Conservation (phyloP, 2,329 filamentous ascomycete genomes). For the Mycogone perniciosa region DNA sequence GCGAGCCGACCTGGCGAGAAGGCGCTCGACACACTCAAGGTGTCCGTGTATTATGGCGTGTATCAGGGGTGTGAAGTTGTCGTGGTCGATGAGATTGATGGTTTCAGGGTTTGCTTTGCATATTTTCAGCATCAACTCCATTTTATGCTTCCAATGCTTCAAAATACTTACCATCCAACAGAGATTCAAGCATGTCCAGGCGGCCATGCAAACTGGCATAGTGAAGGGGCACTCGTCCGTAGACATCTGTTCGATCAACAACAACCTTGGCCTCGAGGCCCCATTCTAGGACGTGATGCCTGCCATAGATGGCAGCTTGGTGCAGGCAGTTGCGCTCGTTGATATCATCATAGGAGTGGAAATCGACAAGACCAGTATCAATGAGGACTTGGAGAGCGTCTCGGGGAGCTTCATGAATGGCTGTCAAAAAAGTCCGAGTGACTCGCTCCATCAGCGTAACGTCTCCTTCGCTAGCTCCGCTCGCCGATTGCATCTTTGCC, state of each 20-base stretch:
- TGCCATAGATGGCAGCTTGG: slow-evolving; percentile 92
- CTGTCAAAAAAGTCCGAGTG: slow-evolving; percentile 83
- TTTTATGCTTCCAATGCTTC: not conserved
- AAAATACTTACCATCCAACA: slow-evolving; percentile 53
- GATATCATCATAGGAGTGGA: slow-evolving; percentile 94
- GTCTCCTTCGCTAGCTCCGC: slow-evolving; percentile 51
- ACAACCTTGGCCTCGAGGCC: slow-evolving; percentile 72
- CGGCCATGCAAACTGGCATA: slow-evolving; percentile 95
- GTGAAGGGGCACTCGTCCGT: slow-evolving; percentile 86
- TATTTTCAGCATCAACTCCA: slow-evolving; percentile 9
- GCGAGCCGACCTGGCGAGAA: slow-evolving; percentile 72
- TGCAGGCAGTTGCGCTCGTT: slow-evolving; percentile 96
- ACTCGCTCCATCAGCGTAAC: slow-evolving; percentile 63
- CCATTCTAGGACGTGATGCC: slow-evolving; percentile 67
- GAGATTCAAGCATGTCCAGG: slow-evolving; percentile 70
- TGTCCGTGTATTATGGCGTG: slow-evolving; percentile 90
- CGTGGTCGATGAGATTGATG: slow-evolving; percentile 84
- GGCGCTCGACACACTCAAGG: slow-evolving; percentile 68
- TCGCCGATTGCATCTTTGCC: slow-evolving; percentile 56
- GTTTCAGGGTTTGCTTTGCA: slow-evolving; percentile 60
- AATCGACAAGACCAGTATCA: slow-evolving; percentile 74
- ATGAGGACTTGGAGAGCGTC: slow-evolving; percentile 70
- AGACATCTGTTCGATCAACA: slow-evolving; percentile 78
- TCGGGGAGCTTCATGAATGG: slow-evolving; percentile 77
- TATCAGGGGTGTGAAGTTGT: slow-evolving; percentile 94